These are phyloP conservation scores for Heliamphora exappendiculata DNA, from an alignment of 148 eudicot genomes.

Conservation along the genomic window DNA sequence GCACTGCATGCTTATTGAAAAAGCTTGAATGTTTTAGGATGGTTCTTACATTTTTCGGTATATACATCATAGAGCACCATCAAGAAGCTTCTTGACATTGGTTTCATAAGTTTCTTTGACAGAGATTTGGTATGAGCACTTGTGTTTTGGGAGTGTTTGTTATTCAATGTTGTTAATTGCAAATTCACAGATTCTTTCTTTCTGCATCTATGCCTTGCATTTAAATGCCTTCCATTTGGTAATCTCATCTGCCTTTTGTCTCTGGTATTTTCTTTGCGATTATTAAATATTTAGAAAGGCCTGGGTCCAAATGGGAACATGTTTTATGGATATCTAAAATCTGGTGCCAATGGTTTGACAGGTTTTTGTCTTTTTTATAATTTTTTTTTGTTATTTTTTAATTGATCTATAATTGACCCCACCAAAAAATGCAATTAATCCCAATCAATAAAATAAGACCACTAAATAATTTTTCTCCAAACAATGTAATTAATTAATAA, in stretches of 20 bases:
- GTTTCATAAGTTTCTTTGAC: background rate
- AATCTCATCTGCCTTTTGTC: background rate
- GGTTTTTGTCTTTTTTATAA: no score
- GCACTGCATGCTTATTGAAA: background rate
- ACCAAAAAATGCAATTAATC: no score
- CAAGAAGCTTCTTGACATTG: background rate
- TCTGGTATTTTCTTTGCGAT: background rate
- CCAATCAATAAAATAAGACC: no score
- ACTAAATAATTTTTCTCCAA: no score
- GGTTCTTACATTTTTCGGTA: background rate
- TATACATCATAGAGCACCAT: background rate
- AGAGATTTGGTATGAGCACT: background rate
- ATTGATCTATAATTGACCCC: no score
- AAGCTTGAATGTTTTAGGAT: background rate
- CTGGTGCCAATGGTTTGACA: background rate
- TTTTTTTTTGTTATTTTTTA: no score
- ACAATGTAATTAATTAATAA: no score
- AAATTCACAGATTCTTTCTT: background rate
- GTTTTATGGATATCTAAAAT: background rate
- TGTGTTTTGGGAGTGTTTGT: background rate
- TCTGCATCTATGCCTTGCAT: background rate
- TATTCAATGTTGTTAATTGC: background rate
- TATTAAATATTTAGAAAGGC: background rate
- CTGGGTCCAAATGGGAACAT: background rate
- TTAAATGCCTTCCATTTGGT: background rate